Percentiles rank a stretch among this genome's conserved stretches.
phyloP scores from a whole-genome alignment of 768 basidiomycete species.

The Cyathus striatus region DNA sequence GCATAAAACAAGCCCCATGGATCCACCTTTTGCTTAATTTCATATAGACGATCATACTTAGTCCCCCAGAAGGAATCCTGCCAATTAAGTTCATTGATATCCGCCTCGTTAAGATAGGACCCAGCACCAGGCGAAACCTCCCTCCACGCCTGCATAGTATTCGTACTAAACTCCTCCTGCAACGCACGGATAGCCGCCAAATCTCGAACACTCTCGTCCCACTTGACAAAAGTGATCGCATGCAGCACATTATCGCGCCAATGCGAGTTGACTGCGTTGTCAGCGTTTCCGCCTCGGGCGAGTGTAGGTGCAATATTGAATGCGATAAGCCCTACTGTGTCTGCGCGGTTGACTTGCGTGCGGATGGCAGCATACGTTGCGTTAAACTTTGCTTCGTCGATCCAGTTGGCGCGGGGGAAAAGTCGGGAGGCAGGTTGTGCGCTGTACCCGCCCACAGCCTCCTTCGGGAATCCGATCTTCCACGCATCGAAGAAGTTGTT shows the following conservation, averaged over 20 bases:
- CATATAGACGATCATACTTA: constrained; percentile 14
- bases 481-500: not conserved
- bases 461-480: not conserved
- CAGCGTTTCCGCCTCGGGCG: not conserved
- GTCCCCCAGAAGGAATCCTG: constrained; percentile 21
- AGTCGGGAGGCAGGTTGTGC: not conserved
- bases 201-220: constrained; percentile 7
- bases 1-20: not conserved
- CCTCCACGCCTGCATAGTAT: too few relatives aligned
- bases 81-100: constrained; percentile 19
- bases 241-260: not conserved
- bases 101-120: constrained; percentile 23
- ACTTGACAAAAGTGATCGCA: constrained; percentile 3
- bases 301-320: not conserved
- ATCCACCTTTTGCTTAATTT: constrained; percentile 15
- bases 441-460: not conserved
- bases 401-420: not conserved
- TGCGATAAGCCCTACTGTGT: not conserved
- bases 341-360: not conserved
- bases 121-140: constrained; percentile 20
- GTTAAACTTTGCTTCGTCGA: not conserved
- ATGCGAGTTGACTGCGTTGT: not conserved
- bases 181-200: constrained; percentile 8
- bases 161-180: constrained; percentile 7
- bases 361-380: not conserved